Evolutionary conservation across 768 basidiomycete species (phyloP), one percentile per base, ranked within the genome.

Genomic region (Psilocybe cyanescens): DNA sequence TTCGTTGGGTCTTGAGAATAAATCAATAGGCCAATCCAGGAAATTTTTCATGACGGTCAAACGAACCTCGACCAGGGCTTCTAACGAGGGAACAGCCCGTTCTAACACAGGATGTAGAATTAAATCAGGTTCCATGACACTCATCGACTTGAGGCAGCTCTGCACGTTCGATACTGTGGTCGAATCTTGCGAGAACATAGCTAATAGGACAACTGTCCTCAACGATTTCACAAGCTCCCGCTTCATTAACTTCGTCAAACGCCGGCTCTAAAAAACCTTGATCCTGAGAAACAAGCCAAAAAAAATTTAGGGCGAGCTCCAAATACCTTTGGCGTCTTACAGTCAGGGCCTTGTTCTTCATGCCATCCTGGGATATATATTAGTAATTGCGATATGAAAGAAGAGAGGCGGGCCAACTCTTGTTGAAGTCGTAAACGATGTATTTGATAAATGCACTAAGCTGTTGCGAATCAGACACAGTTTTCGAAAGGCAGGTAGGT

Each of bases 131-230:
- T 95, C 94, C 82, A 94, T 87, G 47, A 89, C 74, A 58, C 86
- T 85, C 87, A 95, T 87, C 16, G 88, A 91, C 74, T 93, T 93
- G 64, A 96, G 75, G 60, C 90, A 89, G 45, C 86, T 86, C 70
- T 92, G 89, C 46, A 94, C 88, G 65, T 94, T 91, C 14, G 81
- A 74, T 30, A 91, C 88, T 1, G 92, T 91, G 8, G 83, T 80
- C 52, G 83, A 79, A 70, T 94, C 92, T 70, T 91, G 90, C 8
- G 91, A 93, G 77, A 96, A 97, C 86, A 95, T 94, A 2, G 92
- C 88, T n/a, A 95, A 81, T 30, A 97, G 78, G 0, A 89, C 86
- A 12, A 95, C 90, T 0, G 94, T 95, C 60, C 92, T 78, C 39
- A 95, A 78, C 24, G 86, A 89, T 65, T 91, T 88, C 17, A 95